A percentile compares a stretch with the other conserved stretches of the same genome.
phyloP scores from a whole-genome alignment of 2,329 filamentous ascomycete species.

The Ilyonectria robusta region DNA sequence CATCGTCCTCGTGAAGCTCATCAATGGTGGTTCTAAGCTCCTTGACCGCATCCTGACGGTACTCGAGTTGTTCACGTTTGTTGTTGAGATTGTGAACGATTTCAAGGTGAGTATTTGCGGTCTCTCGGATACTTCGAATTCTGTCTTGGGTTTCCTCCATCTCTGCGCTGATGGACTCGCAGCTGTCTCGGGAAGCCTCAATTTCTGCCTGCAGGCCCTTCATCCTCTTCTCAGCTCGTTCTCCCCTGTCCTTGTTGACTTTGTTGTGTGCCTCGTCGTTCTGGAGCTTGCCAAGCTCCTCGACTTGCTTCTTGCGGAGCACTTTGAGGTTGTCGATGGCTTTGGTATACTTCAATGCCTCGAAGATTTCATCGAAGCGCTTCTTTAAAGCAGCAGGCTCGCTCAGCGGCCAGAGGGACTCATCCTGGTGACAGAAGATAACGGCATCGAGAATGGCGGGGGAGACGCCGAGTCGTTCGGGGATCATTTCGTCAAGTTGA shows the following conservation, averaged over 20 bases:
- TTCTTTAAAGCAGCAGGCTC: constrained; percentile 90
- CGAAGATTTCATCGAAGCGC: constrained; percentile 97
- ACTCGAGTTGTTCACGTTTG: constrained; percentile 81
- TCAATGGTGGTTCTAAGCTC: constrained; percentile 81
- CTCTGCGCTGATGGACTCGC: constrained; percentile 69
- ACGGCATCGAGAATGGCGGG: constrained; percentile 92
- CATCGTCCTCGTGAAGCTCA: constrained; percentile 84
- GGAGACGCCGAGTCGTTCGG: constrained; percentile 89
- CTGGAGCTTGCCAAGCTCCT: constrained; percentile 80
- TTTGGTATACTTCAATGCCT: constrained; percentile 96
- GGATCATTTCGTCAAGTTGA: constrained; percentile 87
- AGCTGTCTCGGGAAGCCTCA: constrained; percentile 71
- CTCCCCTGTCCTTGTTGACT: constrained; percentile 86
- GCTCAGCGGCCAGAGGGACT: constrained; percentile 96
- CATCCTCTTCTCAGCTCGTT: constrained; percentile 77
- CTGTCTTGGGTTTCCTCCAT: constrained; percentile 72
- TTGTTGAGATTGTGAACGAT: constrained; percentile 82
- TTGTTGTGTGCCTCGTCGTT: constrained; percentile 84
- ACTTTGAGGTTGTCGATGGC: constrained; percentile 95
- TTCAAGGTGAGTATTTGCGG: constrained; percentile 80
- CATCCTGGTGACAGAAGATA: constrained; percentile 99
- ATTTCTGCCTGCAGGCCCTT: constrained; percentile 77
- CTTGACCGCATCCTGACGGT: constrained; percentile 78
- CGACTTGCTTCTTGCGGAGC: constrained; percentile 85
- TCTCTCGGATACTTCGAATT: constrained; percentile 77